Evolutionary conservation across 495 filamentous ascomycete genomes (phyloP).

Genomic region (Trichodelitschia bisporula): DNA sequence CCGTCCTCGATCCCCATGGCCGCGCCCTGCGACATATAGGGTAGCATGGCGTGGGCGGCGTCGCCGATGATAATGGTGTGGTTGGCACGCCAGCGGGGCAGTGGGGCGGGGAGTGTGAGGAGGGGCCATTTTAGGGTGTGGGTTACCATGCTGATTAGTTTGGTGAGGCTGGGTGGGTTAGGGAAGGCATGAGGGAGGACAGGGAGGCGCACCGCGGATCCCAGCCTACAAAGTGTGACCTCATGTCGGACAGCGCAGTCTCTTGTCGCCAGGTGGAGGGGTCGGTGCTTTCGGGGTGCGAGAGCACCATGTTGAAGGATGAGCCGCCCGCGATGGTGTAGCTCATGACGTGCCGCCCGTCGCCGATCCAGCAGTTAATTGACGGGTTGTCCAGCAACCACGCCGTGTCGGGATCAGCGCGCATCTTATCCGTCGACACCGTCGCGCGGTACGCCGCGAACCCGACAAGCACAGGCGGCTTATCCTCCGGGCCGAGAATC

Average conservation of each 20-base stretch:
- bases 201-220: conserved; percentile 13
- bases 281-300: conserved; percentile 7
- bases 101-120: conserved; percentile 9
- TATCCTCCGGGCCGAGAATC: conserved; percentile 9
- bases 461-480: conserved; percentile 7
- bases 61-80: conserved; percentile 21
- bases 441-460: conserved; percentile 21
- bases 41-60: conserved; percentile 26
- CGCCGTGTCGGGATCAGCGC: conserved; percentile 14
- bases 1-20: conserved; percentile 21
- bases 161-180: conserved; percentile 10
- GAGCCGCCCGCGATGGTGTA: conserved; percentile 7
- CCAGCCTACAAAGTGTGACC: conserved; percentile 18
- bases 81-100: conserved; percentile 15
- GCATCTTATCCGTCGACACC: conserved; percentile 19
- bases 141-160: conserved; percentile 18
- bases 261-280: conserved; percentile 7
- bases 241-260: conserved; percentile 8
- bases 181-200: background rate
- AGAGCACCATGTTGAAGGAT: conserved; percentile 12
- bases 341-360: conserved; percentile 8
- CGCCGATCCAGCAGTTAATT: conserved; percentile 20
- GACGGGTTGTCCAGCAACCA: conserved; percentile 19
- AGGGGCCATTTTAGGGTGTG: conserved; percentile 20
- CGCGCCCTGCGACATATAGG: conserved; percentile 24